Evolutionary conservation across 768 basidiomycete genomes (phyloP).

Genomic region (Naematelia encephala): DNA sequence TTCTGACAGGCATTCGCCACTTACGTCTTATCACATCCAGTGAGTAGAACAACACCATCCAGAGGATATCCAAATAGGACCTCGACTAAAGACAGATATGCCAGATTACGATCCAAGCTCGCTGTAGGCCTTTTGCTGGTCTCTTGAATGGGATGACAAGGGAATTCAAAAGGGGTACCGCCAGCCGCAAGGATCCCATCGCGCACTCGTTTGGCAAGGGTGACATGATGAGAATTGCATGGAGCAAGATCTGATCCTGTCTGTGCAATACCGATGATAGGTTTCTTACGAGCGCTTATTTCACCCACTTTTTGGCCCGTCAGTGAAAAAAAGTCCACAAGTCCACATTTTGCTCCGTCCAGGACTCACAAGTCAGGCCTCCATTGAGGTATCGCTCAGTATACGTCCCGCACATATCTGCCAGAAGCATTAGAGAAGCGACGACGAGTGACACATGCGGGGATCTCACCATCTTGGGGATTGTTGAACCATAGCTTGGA

Average conservation of each 20-base stretch:
- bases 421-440: neutral
- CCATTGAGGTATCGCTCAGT: slow-evolving; percentile 42
- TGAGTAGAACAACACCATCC: slow-evolving; percentile 49
- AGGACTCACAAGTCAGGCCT: slow-evolving; percentile 32
- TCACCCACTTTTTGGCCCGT: slow-evolving; percentile 16
- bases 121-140: slow-evolving; percentile 49
- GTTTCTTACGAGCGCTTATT: slow-evolving; percentile 26
- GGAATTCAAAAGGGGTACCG: slow-evolving; percentile 50
- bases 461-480: slow-evolving; percentile 32
- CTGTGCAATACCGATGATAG: slow-evolving; percentile 48
- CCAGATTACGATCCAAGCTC: slow-evolving; percentile 45
- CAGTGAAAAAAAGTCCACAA: neutral
- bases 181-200: slow-evolving; percentile 49
- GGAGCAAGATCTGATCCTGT: slow-evolving; percentile 48
- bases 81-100: slow-evolving; percentile 46
- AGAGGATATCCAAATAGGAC: slow-evolving; percentile 48
- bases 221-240: slow-evolving; percentile 47
- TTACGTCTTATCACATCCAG: slow-evolving; percentile 45
- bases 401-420: slow-evolving; percentile 40
- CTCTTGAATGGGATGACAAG: slow-evolving; percentile 51
- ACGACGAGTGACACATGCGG: no score
- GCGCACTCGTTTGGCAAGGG: slow-evolving; percentile 47
- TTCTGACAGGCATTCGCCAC: slow-evolving; percentile 2
- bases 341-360: no score
- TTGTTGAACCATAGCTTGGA: slow-evolving; percentile 45